Evolutionary conservation across 1,139 yeast species (phyloP), one percentile per base, ranked within the genome.

Genomic region (Candida sanyaensis): DNA sequence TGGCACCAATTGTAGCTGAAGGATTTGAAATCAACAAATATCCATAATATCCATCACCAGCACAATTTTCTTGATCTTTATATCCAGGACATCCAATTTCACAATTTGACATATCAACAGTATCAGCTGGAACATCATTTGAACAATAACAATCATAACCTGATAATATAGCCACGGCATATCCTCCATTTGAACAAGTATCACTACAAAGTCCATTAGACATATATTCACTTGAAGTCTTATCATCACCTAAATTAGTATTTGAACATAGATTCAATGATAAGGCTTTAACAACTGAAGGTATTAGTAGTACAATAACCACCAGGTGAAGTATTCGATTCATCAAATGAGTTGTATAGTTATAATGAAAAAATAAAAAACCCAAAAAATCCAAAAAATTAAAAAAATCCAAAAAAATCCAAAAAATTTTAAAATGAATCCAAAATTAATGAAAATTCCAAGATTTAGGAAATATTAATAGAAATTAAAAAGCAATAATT

Each of bases 121-220:
- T 67, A 28, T 60, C 58, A 2, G 59, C 69, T 0, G 89, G 88
- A 4, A 77, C 64, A 33, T 63, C 59, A 58, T 84, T 73, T 9
- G 87, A 74, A 59, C 91, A 85, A 81, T 84, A 85, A 63, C 91
- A 85, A 43, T 71, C 52, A 45, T 65, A 56, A 24, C 69, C 71
- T 50, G 76, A 84, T 13, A 84, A 64, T 42, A 85, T 73, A 4
- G 83, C 90, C 48, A 75, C 80, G 2, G 83, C 75, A 57, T 66
- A 80, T n/a, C 81, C 83, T 11, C 55, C 51, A 6, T 45, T 50
- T 2, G 51, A 31, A 60, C 91, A 85, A 36, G 68, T 62, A 47
- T 69, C 70, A 6, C 69, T 60, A 60, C 90, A 85, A 5, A 62
- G 62, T 1, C 90, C 90, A 55, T 77, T 79, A 33, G 86, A 78